Base-by-base conservation (phyloP, 495 filamentous ascomycete species). In the Penicillium simplicissimum region DNA sequence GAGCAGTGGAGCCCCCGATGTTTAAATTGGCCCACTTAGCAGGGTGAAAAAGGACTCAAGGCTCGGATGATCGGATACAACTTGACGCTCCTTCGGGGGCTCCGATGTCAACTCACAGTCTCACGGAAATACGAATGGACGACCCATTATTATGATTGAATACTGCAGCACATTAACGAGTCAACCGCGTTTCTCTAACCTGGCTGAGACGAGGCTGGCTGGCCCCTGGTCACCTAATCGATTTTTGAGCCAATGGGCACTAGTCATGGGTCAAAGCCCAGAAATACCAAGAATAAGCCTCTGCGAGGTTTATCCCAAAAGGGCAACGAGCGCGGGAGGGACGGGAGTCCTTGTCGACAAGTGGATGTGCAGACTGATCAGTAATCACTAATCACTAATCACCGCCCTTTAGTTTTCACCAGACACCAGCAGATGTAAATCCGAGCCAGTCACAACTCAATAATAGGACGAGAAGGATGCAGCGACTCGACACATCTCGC, bases 61-160 rank as follows among this genome's bases (percentile, higher is more conserved):
- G 43, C 35, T 65, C 69, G 69, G 69, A 65, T 65, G 55, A 58
- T 67, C 68, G 68, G 68, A 63, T 67, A 58, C 17, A 53, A 53
- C 19, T 10, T 36, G 45, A 55, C 52, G 61, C 52, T 54, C 43
- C 28, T 35, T 21, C 59, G 25, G 48, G 58, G 43, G 25, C 17
- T 33, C 57, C 38, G 15, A 55, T 28, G 15, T 33, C 23, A 11
- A 5, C 8, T 52, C n/a, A 31, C 13, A 15, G 42, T 2, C 8
- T 52, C n/a, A 31, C 13, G 28, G 42, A 49, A 55, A 23, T 61
- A 57, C 36, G 19, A 28, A 57, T 38, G 38, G 38, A 57, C 8
- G 7, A 48, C 25, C 45, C 8, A 28, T 48, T 19, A 28, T 48
- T 15, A 13, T 23, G 3, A 5, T 19, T 48, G 7, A 28, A 48